Evolutionary conservation across 306 rosid species (phyloP).

Genomic region (Heteromeles arbutifolia): DNA sequence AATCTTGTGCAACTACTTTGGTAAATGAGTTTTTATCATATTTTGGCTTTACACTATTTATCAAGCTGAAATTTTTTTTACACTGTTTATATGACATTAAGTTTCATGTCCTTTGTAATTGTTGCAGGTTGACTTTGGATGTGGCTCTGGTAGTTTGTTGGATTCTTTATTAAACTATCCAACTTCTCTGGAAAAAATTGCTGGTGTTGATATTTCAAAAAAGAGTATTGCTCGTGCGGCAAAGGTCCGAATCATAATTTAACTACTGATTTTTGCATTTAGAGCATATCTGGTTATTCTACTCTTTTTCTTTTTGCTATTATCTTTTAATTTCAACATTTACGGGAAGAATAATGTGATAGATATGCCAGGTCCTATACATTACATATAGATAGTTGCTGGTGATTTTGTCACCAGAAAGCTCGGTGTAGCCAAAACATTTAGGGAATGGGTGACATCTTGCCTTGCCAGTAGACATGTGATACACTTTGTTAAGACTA

Average conservation of each 20-base stretch:
- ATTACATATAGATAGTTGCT: background rate
- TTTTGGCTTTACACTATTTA: background rate
- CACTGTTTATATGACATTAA: constrained; percentile 7
- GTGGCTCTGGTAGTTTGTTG: constrained; percentile 98
- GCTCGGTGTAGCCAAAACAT: background rate
- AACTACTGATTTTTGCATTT: constrained; percentile 1
- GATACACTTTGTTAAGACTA: background rate
- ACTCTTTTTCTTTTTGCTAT: background rate
- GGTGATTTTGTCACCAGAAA: background rate
- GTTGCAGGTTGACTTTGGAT: constrained; percentile 90
- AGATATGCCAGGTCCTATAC: background rate
- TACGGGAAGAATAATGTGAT: background rate
- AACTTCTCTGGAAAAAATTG: constrained; percentile 69
- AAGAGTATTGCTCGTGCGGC: constrained; percentile 89
- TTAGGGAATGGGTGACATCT: background rate
- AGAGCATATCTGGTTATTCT: background rate
- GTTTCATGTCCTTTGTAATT: constrained; percentile 24
- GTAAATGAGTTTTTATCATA: constrained; percentile 34
- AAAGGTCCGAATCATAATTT: constrained; percentile 45
- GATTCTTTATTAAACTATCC: constrained; percentile 72
- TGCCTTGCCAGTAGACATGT: background rate
- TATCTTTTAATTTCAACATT: background rate
- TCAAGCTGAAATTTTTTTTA: background rate
- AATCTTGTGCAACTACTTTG: constrained; percentile 66
- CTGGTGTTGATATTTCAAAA: constrained; percentile 80